These are phyloP conservation scores for Pancytospora philotis DNA, from an alignment of 371 early-diverging fungal genomes.

Conservation along the genomic window DNA sequence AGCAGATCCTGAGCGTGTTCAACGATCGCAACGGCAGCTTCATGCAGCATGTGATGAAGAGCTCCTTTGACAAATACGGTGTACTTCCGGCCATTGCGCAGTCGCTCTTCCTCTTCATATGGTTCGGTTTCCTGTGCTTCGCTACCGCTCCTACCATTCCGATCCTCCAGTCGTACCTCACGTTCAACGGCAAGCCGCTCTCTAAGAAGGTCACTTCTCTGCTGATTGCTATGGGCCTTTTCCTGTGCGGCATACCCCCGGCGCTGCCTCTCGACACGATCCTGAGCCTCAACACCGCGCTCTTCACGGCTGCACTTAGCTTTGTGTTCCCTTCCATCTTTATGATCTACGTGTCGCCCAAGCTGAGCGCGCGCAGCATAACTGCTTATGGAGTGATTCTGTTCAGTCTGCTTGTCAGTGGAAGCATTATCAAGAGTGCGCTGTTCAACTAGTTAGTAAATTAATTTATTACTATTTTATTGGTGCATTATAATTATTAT, in stretches of 20 bases:
- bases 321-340: conserved; percentile 12
- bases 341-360: neutral
- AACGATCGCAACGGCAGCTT: neutral
- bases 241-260: neutral
- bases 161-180: neutral
- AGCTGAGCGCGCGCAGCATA: neutral
- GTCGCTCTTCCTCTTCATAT: conserved; percentile 3
- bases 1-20: neutral
- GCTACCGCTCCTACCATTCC: conserved; percentile 13
- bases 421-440: too few relatives aligned
- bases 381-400: too few relatives aligned
- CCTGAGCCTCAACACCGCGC: neutral
- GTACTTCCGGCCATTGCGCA: neutral
- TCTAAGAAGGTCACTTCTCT: neutral
- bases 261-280: neutral
- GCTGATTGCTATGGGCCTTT: neutral
- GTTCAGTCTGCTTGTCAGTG: too few relatives aligned
- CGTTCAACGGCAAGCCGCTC: neutral
- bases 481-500: too few relatives aligned
- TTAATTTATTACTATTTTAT: too few relatives aligned
- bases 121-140: conserved; percentile 3
- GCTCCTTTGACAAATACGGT: neutral
- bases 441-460: too few relatives aligned
- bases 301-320: conserved; percentile 10
- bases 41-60: neutral